Evolutionary conservation across 129 eudicot genomes (phyloP), one percentile per base, ranked within the genome.

Genomic region (Cynara cardunculus): DNA sequence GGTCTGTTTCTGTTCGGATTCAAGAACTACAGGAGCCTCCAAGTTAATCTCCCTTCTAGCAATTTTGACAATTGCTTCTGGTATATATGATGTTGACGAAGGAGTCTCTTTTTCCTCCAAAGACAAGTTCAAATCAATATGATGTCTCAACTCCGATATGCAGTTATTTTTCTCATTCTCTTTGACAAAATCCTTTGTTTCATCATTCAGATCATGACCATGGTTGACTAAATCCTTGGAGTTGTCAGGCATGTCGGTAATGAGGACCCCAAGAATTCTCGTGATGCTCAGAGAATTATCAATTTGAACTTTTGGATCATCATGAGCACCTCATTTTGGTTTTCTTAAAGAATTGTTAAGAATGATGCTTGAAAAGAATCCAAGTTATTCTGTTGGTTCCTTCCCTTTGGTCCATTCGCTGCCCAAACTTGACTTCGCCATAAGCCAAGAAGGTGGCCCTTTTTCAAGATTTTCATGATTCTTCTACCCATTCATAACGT

Each of bases 121-220:
- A 53, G 88, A 75, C 85, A 90, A 31, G 84, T 93, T 93, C 85
- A 93, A 86, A 79, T 93, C 97, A 53, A 93, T 86, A 1, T 85
- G 87, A 84, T 84, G 75, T 30, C 87, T 79, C 39, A 73, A 59
- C 69, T 80, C 88, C 62, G 88, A 61, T 66, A 66, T 46, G 82
- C 62, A 21, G 72, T 81, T 78, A 31, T 64, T 84, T 30, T 31
- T 22, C 70, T 76, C 78, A 61, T 76, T 73, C 68, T 85, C 87
- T 35, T 24, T 21, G 80, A 41, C 27, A 24, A 64, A 64, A 64
- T 25, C 53, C 68, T 81, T 80, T 7, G 22, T 83, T 73, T 69
- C 78, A 9, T 28, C 27, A 22, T 64, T 64, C 14, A 24, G 69
- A 75, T 67, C 80, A 31, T 59, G 80, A 70, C 21, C 22, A 64